Evolutionary conservation across 345 rosid genomes (phyloP).

Genomic region (Melaleuca alternifolia): DNA sequence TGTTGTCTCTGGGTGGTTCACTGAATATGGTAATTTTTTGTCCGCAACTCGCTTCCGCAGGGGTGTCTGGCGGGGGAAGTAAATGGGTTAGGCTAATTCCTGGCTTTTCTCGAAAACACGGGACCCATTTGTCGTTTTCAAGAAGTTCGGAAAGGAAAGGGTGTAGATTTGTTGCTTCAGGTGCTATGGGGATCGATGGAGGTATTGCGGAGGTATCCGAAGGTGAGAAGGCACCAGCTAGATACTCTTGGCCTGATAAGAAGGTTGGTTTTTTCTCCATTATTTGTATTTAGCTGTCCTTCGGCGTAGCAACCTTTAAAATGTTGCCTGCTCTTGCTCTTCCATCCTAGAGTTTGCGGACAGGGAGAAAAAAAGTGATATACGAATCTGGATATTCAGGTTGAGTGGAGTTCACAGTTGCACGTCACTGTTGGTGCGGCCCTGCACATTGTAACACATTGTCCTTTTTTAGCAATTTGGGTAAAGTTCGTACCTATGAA

Average conservation of each 20-base stretch:
- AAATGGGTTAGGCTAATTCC: constrained; percentile 10
- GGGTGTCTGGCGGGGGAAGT: constrained; percentile 14
- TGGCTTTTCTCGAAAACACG: background rate
- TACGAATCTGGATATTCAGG: background rate
- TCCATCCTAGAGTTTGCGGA: background rate
- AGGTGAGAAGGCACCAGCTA: constrained; percentile 4
- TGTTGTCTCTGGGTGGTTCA: background rate
- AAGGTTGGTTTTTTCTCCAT: constrained; percentile 13
- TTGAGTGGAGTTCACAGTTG: background rate
- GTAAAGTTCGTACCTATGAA: background rate
- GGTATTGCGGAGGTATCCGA: constrained; percentile 14
- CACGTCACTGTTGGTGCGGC: background rate
- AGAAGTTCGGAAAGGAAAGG: background rate
- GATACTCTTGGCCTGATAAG: constrained; percentile 41
- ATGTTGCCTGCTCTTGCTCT: background rate
- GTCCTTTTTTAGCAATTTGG: background rate
- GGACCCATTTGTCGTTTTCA: background rate
- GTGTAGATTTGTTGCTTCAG: constrained; percentile 9
- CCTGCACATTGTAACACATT: background rate
- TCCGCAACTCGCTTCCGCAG: background rate
- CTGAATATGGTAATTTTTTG: background rate
- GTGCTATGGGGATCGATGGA: constrained; percentile 4
- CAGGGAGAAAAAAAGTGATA: background rate
- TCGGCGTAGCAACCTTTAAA: background rate
- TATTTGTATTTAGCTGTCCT: background rate